Evolutionary conservation across 441 rosid species (phyloP).

Genomic region (Hura crepitans): DNA sequence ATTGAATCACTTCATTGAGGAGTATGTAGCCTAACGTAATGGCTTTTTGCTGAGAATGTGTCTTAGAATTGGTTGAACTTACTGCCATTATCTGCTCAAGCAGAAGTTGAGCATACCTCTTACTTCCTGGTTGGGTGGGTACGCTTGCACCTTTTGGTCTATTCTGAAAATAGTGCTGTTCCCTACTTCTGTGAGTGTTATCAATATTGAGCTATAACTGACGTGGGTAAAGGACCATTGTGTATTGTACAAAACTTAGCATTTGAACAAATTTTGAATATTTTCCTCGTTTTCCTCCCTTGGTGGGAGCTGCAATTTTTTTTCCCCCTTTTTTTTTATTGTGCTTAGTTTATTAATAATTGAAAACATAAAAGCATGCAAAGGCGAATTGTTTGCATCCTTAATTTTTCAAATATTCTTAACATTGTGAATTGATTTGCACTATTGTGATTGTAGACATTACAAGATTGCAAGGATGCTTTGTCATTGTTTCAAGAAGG

Average conservation of each 20-base stretch:
- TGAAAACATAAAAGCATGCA: no score
- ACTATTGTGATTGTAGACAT: constrained; percentile 39
- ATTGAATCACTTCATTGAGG: not conserved
- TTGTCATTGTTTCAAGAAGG: constrained; percentile 45
- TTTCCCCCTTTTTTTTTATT: not conserved
- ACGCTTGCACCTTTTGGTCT: no score
- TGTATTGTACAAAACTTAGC: not conserved
- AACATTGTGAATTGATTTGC: not conserved
- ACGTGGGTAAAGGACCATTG: not conserved
- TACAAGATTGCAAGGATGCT: constrained; percentile 67
- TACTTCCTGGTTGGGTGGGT: not conserved
- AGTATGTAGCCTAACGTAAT: no score
- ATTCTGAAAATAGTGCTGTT: not conserved
- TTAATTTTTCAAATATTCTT: not conserved
- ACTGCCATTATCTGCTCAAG: not conserved
- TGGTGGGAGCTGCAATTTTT: not conserved
- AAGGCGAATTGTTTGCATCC: not conserved
- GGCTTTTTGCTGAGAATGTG: no score
- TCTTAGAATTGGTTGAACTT: no score
- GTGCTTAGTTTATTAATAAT: not conserved
- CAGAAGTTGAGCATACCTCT: not conserved
- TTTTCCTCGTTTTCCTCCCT: no score
- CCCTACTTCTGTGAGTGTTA: no score
- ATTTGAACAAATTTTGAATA: no score
- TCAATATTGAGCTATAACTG: not conserved